Evolutionary conservation across 2,329 filamentous ascomycete genomes (phyloP), one percentile per base, ranked within the genome.

Genomic region (Leptographium lundbergii): DNA sequence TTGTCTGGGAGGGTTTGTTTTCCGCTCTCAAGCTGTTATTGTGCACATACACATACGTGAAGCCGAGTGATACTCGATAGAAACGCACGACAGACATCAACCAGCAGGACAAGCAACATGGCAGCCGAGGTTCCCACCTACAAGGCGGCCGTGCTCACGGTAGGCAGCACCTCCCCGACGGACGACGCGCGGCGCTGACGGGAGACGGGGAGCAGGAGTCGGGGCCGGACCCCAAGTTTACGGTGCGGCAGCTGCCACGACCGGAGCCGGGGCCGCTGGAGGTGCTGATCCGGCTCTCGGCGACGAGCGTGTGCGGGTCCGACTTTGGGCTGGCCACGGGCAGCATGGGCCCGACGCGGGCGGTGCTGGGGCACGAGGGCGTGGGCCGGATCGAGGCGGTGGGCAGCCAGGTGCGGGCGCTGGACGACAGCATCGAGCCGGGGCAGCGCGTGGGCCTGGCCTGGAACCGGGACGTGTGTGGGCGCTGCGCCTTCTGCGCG

Each of bases 331-430:
- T 75, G 56, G 74, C 73, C 0, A 57, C 67, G 0, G 73, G 73
- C 13, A 66, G 72, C 27, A 62, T 75, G 52, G 72, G 72, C 0
- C 70, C 71, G 0, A 66, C 67, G 0, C 64, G 66, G 6, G 61
- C 68, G 27, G 68, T 74, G 1, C 66, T 74, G 0, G 75, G 75
- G 4, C 75, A 77, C 54, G 75, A 78, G 61, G 75, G 75, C 9
- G 71, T 76, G 1, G 75, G 75, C 1, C 66, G 65, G 13, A 67
- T 76, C 19, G 70, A 67, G 4, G 66, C 63, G 27, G 61, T 76
- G 1, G 75, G 75, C 1, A 65, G 67, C 34, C 67, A 69, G 39
- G 67, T 73, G 4, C 7, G 62, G 0, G 24, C 60, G 0, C 52
- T 65, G n/a, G 67, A 69, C 51, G 60, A 64, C 1, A 59, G 63